These are phyloP conservation scores for Asclepias syriaca DNA, from an alignment of 257 asterid genomes.

Conservation along the genomic window DNA sequence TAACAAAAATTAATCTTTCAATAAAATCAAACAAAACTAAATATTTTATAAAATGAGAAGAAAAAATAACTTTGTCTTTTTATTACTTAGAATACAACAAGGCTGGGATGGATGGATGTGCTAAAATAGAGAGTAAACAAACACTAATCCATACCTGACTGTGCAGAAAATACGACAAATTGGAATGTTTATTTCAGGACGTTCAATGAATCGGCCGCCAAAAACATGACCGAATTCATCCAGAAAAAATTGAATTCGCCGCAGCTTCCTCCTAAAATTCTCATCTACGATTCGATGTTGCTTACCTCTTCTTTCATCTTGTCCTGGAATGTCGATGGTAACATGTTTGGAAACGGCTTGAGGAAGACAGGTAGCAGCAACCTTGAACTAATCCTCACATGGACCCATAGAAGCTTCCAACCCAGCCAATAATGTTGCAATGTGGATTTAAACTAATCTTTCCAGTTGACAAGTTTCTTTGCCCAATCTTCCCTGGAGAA, in stretches of 20 bases:
- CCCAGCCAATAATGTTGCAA: constrained; percentile 92
- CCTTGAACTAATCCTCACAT: constrained; percentile 84
- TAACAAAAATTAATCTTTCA: too few relatives aligned
- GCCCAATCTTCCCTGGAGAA: constrained; percentile 81
- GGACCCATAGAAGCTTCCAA: constrained; percentile 84
- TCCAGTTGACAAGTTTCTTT: constrained; percentile 73
- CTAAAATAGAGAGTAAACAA: too few relatives aligned
- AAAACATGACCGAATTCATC: constrained; percentile 14
- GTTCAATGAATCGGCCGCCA: background rate
- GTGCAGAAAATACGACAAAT: constrained; percentile 11
- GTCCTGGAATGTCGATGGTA: constrained; percentile 93
- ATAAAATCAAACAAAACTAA: too few relatives aligned
- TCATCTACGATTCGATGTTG: constrained; percentile 9
- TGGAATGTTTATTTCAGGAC: constrained; percentile 13
- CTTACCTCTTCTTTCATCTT: constrained; percentile 92
- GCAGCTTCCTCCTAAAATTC: background rate
- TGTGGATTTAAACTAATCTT: constrained; percentile 66
- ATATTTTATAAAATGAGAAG: too few relatives aligned
- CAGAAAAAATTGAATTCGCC: background rate
- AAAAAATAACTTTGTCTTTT: too few relatives aligned
- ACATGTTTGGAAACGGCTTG: constrained; percentile 86
- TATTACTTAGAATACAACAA: too few relatives aligned
- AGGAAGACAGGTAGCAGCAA: constrained; percentile 71
- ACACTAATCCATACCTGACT: constrained; percentile 36
- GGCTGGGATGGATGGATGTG: too few relatives aligned